A percentile compares a stretch with the other conserved stretches of the same genome.
Evolutionary conservation across 176 grass and related monocot genomes (phyloP).

Genomic region (Poa annua): DNA sequence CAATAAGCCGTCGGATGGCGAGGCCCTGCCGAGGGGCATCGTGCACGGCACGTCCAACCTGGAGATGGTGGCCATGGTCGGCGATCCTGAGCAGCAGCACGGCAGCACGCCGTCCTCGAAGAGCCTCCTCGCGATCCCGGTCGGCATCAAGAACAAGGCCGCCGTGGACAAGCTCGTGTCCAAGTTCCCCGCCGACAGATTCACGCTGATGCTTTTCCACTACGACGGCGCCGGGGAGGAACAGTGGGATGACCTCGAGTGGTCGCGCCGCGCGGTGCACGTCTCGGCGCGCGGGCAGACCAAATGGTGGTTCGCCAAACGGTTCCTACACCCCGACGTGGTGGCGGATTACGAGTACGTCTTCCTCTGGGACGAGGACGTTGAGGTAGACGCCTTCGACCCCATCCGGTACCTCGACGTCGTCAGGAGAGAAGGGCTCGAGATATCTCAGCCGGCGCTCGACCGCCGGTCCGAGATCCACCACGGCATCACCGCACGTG

Average conservation of each 20-base stretch:
- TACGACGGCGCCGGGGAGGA: constrained; percentile 74
- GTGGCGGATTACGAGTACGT: constrained; percentile 74
- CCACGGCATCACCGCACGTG: constrained; percentile 64
- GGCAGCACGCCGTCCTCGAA: constrained; percentile 35
- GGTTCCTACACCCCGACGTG: constrained; percentile 83
- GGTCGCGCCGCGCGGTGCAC: constrained; percentile 59
- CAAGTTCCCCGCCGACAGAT: constrained; percentile 61
- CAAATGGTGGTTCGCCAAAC: constrained; percentile 92
- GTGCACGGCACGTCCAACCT: no score
- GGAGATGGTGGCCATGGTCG: no score
- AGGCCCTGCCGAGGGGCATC: constrained; percentile 67
- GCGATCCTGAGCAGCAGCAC: no score
- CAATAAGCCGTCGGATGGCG: constrained; percentile 46
- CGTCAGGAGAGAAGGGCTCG: constrained; percentile 58
- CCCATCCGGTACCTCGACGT: constrained; percentile 58
- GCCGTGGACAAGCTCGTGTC: constrained; percentile 67
- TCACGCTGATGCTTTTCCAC: constrained; percentile 78
- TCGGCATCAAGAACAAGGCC: constrained; percentile 80
- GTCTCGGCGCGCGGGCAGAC: constrained; percentile 65
- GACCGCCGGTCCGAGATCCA: constrained; percentile 75
- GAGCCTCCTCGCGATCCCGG: constrained; percentile 79
- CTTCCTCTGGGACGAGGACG: constrained; percentile 89
- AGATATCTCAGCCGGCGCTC: constrained; percentile 91
- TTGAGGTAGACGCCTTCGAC: constrained; percentile 67
- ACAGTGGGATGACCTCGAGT: constrained; percentile 62